A percentile compares a stretch with the other conserved stretches of the same genome.
Conservation (phyloP, 139 green algal species). For the Micractinium conductrix region DNA sequence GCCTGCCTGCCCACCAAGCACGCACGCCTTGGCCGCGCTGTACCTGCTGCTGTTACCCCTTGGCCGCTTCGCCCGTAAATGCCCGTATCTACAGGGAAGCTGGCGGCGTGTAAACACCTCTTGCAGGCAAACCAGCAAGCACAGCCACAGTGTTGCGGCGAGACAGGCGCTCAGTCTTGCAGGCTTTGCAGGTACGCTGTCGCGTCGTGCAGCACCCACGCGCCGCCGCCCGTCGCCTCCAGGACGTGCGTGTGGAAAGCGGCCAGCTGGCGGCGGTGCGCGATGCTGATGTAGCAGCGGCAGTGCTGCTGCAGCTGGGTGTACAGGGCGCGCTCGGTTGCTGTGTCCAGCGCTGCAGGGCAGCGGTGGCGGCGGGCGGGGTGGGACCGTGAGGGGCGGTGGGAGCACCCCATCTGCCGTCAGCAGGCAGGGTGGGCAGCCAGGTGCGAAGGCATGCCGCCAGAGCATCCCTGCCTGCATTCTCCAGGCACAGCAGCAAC, state of each 20-base stretch:
- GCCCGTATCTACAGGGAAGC: too few relatives aligned
- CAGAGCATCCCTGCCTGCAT: neutral
- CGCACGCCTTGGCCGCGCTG: too few relatives aligned
- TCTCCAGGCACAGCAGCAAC: neutral
- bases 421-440: too few relatives aligned
- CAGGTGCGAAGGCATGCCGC: neutral
- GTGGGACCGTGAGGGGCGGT: neutral
- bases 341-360: conserved; percentile 63
- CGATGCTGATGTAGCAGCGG: conserved; percentile 74
- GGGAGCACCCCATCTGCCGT: too few relatives aligned
- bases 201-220: conserved; percentile 16
- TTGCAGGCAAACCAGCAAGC: too few relatives aligned
- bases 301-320: conserved; percentile 45
- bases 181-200: neutral
- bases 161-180: neutral
- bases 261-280: conserved; percentile 76
- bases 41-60: too few relatives aligned
- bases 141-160: too few relatives aligned
- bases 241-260: conserved; percentile 82
- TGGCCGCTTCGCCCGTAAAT: too few relatives aligned
- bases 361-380: too few relatives aligned
- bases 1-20: too few relatives aligned
- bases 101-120: too few relatives aligned
- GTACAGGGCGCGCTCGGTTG: conserved; percentile 71
- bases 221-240: conserved; percentile 40